phyloP scores from a whole-genome alignment of 345 rosid genomes.

The Melaleuca alternifolia region DNA sequence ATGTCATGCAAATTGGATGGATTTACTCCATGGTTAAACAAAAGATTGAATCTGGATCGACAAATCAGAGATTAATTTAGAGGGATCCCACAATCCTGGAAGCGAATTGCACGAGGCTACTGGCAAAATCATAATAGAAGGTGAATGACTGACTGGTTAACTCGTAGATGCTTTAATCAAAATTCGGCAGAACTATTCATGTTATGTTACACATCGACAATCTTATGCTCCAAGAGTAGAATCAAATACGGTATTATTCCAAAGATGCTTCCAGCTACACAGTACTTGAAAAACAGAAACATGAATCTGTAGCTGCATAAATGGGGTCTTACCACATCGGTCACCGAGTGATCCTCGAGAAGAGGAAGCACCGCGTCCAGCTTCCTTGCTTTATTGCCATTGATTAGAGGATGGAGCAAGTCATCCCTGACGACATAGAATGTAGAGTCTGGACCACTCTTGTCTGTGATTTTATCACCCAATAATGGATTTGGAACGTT shows the following conservation, averaged over 20 bases:
- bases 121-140: neutral
- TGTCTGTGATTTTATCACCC: slow-evolving; percentile 17
- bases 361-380: slow-evolving; percentile 73
- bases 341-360: slow-evolving; percentile 42
- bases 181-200: neutral
- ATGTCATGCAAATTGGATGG: slow-evolving; percentile 10
- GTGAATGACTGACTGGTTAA: neutral
- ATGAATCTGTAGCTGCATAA: neutral
- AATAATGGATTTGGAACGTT: slow-evolving; percentile 32
- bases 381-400: slow-evolving; percentile 92
- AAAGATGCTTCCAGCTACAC: neutral
- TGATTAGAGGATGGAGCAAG: slow-evolving; percentile 78
- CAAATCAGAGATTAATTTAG: neutral
- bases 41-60: neutral
- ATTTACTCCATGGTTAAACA: neutral
- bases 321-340: slow-evolving; percentile 67
- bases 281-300: neutral
- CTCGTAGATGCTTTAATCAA: neutral
- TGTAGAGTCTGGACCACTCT: slow-evolving; percentile 16
- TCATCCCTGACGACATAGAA: slow-evolving; percentile 83
- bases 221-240: neutral
- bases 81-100: neutral
- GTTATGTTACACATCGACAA: neutral
- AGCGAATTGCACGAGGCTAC: neutral
- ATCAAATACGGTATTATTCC: neutral